Evolutionary conservation across 768 basidiomycete species (phyloP), one percentile per base, ranked within the genome.

Genomic region (Tricholoma matsutake): DNA sequence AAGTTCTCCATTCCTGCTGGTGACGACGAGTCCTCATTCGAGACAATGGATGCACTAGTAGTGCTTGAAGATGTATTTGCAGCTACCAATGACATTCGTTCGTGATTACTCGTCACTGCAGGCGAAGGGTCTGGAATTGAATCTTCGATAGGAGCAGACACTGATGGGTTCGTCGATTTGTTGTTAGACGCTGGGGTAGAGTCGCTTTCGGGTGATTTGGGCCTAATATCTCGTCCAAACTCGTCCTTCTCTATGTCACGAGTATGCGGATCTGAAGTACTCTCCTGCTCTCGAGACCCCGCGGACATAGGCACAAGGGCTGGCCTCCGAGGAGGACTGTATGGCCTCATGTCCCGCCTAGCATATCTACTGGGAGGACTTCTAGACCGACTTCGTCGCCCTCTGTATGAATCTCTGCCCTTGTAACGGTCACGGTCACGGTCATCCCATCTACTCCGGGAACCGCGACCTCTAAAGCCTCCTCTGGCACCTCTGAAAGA

Each of bases 171-270:
- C 60, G 61, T 62, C 57, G 65, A 61, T 63, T 62, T 55, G 56
- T 29, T 52, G 56, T 54, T 64, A 54, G 73, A 68, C 35, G 74
- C 71, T 55, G 67, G 72, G 59, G 73, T 71, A 53, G 62, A 57
- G 39, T 67, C 67, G 22, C 66, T 66, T 20, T 69, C 70, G 51
- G 82, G 77, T 39, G 89, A 86, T 43, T 76, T 73, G 35, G 82
- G 76, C 67, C 91, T 82, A 69, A 92, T 81, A 71, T 93, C 91
- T 67, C 92, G 86, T 65, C 92, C 91, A 74, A 94, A 94, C 73
- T 94, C 91, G 81, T 94, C 91, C 74, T 86, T 91, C 60, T 77
- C 86, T n/a, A 71, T 69, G 54, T 69, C 56, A 64, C 64, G 69
- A 69, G 67, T 63, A 51, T 59, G 64, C 22, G 68, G 34, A 41